phyloP scores from a whole-genome alignment of 129 eudicot species.

The Calendula officinalis region DNA sequence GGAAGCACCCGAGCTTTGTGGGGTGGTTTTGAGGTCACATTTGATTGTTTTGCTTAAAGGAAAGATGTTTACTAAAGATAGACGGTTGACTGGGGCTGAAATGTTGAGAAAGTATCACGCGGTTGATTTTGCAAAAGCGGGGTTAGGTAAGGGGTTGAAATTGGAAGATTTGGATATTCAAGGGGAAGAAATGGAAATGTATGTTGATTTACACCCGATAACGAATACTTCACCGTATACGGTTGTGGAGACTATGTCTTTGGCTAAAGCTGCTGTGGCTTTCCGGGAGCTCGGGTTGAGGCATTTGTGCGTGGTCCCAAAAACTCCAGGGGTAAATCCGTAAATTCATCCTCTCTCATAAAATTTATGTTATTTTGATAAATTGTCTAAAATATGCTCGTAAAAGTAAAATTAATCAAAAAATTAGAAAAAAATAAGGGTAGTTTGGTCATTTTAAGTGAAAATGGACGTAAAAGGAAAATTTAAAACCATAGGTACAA shows the following conservation, averaged over 20 bases:
- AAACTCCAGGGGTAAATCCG: slow-evolving; percentile 38
- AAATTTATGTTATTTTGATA: no score
- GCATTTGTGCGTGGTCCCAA: slow-evolving; percentile 87
- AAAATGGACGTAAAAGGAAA: no score
- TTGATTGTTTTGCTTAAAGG: slow-evolving; percentile 82
- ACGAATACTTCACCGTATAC: slow-evolving; percentile 84
- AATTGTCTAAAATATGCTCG: no score
- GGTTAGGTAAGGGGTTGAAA: slow-evolving; percentile 74
- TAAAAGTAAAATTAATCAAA: no score
- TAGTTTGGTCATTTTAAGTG: no score
- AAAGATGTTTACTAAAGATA: slow-evolving; percentile 50
- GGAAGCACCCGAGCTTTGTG: slow-evolving; percentile 82
- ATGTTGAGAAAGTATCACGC: slow-evolving; percentile 56
- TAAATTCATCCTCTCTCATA: neutral
- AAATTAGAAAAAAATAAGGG: no score
- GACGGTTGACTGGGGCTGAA: slow-evolving; percentile 44
- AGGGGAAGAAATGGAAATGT: slow-evolving; percentile 85
- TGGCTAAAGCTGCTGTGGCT: slow-evolving; percentile 83
- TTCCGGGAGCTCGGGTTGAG: slow-evolving; percentile 75
- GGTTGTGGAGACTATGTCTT: slow-evolving; percentile 82
- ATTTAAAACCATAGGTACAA: no score
- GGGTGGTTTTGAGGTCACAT: slow-evolving; percentile 91
- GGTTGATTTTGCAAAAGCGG: slow-evolving; percentile 85
- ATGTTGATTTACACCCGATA: slow-evolving; percentile 80
- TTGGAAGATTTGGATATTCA: slow-evolving; percentile 61